A percentile compares a stretch with the other conserved stretches of the same genome.
Evolutionary conservation across 257 asterid genomes (phyloP).

Genomic region (Solanum megistacrolobum): DNA sequence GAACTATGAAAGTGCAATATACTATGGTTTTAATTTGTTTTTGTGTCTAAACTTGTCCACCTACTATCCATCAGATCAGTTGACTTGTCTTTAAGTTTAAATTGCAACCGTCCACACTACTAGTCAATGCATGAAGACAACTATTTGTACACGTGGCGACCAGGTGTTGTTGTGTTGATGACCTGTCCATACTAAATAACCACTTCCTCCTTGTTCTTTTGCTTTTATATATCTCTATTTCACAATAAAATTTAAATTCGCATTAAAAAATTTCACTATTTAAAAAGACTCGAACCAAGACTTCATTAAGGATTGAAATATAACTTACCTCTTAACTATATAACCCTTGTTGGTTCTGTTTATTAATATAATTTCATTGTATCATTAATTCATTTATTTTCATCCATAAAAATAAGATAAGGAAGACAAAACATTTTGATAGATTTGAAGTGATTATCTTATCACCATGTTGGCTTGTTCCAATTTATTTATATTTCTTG

Average conservation of each 20-base stretch:
- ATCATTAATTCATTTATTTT: background rate
- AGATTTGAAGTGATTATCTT: conserved; percentile 9
- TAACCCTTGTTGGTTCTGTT: background rate
- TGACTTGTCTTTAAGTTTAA: background rate
- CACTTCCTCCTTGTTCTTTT: background rate
- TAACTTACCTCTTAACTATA: background rate
- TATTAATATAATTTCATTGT: background rate
- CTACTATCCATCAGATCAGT: conserved; percentile 6
- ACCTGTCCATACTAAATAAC: background rate
- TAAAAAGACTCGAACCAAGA: background rate
- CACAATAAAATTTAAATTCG: no score
- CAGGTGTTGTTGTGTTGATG: background rate
- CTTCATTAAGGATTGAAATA: background rate
- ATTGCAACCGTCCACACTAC: background rate
- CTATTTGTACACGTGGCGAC: conserved; percentile 9
- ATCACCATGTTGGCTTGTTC: conserved; percentile 18
- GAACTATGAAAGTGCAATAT: background rate
- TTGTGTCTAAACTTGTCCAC: background rate
- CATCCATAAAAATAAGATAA: background rate
- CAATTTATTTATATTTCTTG: background rate
- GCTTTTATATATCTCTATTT: background rate
- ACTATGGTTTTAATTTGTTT: background rate
- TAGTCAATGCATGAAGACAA: background rate
- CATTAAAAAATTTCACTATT: accelerated
- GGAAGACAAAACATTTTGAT: background rate